Evolutionary conservation across 129 eudicot genomes (phyloP).

Genomic region (Centella asiatica): DNA sequence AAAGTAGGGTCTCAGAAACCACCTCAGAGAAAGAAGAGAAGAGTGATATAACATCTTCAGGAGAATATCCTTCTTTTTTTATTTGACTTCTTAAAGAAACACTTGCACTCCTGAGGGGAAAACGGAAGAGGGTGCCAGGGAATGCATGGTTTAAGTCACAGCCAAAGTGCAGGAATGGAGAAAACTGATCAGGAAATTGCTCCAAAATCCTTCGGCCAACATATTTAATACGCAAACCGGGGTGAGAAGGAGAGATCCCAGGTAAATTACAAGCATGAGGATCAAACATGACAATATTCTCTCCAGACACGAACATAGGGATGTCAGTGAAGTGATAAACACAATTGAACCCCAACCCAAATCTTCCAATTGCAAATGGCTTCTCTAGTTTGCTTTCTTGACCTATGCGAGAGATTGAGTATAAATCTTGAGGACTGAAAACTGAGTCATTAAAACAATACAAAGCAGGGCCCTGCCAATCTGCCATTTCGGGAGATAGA

Average conservation of each 20-base stretch:
- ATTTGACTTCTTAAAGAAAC: slow-evolving; percentile 93
- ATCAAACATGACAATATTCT: slow-evolving; percentile 90
- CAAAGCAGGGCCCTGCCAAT: slow-evolving; percentile 98
- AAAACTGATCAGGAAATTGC: slow-evolving; percentile 95
- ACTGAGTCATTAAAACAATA: slow-evolving; percentile 92
- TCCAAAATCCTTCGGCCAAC: slow-evolving; percentile 73
- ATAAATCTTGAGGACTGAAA: slow-evolving; percentile 86
- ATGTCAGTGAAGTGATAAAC: slow-evolving; percentile 95
- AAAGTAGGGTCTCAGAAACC: slow-evolving; percentile 76
- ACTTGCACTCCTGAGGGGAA: slow-evolving; percentile 69
- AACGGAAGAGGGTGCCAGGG: slow-evolving; percentile 96
- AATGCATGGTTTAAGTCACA: slow-evolving; percentile 82
- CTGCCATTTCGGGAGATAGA: slow-evolving; percentile 98
- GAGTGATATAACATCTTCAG: slow-evolving; percentile 82
- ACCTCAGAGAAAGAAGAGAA: slow-evolving; percentile 86
- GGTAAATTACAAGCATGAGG: slow-evolving; percentile 97
- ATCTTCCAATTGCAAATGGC: slow-evolving; percentile 96
- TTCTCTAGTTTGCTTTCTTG: slow-evolving; percentile 97
- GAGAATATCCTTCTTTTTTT: slow-evolving; percentile 71
- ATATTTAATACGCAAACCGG: slow-evolving; percentile 87
- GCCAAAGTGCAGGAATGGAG: slow-evolving; percentile 91
- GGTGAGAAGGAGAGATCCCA: slow-evolving; percentile 96
- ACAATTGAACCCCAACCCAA: slow-evolving; percentile 93
- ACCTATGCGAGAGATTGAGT: slow-evolving; percentile 94
- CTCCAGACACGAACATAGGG: slow-evolving; percentile 95